These are phyloP conservation scores for Phytopythium oedochilum DNA, from an alignment of 352 stramenopile species.

Conservation along the genomic window DNA sequence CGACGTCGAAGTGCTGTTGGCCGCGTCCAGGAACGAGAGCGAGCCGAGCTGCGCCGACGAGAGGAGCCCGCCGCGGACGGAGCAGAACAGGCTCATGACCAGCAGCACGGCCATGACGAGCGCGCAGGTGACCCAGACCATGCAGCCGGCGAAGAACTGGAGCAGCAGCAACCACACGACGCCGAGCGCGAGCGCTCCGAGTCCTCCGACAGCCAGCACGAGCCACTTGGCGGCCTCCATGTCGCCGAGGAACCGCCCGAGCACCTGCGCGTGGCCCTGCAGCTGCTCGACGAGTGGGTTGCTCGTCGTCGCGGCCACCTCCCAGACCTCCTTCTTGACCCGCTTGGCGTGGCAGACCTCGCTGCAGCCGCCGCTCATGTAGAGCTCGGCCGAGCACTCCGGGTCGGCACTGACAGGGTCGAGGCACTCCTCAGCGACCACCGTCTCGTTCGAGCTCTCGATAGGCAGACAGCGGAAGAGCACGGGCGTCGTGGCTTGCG, in stretches of 20 bases:
- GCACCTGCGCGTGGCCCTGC: conserved; percentile 47
- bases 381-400: conserved; percentile 36
- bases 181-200: conserved; percentile 46
- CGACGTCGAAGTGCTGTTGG: conserved; percentile 11
- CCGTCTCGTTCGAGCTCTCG: conserved; percentile 56
- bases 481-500: conserved; percentile 42
- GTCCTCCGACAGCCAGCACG: conserved; percentile 50
- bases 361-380: conserved; percentile 25
- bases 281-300: conserved; percentile 74
- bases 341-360: conserved; percentile 61
- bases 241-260: conserved; percentile 71
- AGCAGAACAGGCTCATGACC: conserved; percentile 74
- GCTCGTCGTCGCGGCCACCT: conserved; percentile 39
- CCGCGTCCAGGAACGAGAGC: conserved; percentile 44
- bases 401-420: conserved; percentile 54
- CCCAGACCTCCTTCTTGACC: conserved; percentile 59
- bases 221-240: conserved; percentile 56
- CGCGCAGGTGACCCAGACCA: conserved; percentile 79
- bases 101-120: conserved; percentile 57
- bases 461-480: conserved; percentile 77
- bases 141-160: conserved; percentile 69
- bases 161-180: conserved; percentile 71
- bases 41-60: conserved; percentile 20
- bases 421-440: conserved; percentile 52
- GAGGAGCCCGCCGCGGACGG: conserved; percentile 62